These are phyloP conservation scores for Avicennia marina DNA, from an alignment of 257 asterid genomes.

Conservation along the genomic window DNA sequence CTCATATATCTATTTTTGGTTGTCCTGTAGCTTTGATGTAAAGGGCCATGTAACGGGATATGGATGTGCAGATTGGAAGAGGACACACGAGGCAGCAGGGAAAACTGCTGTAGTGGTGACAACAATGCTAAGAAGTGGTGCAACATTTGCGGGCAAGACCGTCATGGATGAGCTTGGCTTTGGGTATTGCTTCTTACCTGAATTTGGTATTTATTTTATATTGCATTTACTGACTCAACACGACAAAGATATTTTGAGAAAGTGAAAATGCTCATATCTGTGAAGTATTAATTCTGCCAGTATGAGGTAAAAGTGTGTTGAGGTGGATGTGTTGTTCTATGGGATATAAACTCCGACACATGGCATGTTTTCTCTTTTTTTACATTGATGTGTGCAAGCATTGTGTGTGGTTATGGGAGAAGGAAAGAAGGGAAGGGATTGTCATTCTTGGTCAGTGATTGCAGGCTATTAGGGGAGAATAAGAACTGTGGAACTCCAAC, in stretches of 20 bases:
- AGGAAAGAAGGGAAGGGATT: background rate
- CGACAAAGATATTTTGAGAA: background rate
- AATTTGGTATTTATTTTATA: background rate
- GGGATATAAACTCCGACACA: no score
- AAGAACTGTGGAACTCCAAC: constrained; percentile 68
- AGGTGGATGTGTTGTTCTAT: no score
- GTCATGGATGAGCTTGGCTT: constrained; percentile 87
- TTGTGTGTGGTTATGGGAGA: background rate
- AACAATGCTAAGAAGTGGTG: constrained; percentile 62
- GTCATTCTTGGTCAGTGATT: constrained; percentile 19
- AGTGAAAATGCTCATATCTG: background rate
- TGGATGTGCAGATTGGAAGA: constrained; percentile 87
- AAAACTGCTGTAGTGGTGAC: constrained; percentile 75
- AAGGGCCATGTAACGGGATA: constrained; percentile 80
- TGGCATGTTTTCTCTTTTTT: no score
- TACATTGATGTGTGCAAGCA: background rate
- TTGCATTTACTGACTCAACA: background rate
- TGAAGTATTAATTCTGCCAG: background rate
- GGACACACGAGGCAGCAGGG: constrained; percentile 70
- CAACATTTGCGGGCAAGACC: constrained; percentile 82
- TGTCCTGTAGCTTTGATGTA: constrained; percentile 69
- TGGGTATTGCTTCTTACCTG: constrained; percentile 49
- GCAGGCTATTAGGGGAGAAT: constrained; percentile 89
- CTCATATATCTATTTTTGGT: background rate
- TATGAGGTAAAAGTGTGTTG: no score